These are phyloP conservation scores for Prunus mume DNA, from an alignment of 306 rosid species.

Conservation along the genomic window DNA sequence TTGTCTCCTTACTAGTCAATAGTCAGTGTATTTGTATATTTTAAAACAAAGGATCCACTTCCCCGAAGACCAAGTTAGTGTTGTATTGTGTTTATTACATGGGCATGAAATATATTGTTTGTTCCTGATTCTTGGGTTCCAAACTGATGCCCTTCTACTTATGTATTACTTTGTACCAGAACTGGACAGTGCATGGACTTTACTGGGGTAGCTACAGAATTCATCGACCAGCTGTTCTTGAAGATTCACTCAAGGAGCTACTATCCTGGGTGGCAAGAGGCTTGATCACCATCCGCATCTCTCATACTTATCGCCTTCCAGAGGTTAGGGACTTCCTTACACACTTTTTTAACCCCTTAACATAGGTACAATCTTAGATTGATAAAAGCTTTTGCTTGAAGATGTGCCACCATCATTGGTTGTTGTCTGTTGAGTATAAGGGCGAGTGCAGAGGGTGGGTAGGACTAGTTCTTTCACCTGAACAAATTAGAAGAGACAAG, in stretches of 20 bases:
- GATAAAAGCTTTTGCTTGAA: neutral
- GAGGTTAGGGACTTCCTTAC: constrained; percentile 58
- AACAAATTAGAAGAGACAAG: neutral
- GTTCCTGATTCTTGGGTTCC: neutral
- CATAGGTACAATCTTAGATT: neutral
- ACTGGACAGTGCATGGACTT: constrained; percentile 98
- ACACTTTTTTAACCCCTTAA: neutral
- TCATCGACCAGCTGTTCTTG: constrained; percentile 69
- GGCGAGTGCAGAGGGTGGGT: too few relatives aligned
- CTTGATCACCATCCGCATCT: constrained; percentile 67
- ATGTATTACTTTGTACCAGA: constrained; percentile 47
- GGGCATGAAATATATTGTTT: neutral
- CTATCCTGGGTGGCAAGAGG: constrained; percentile 77
- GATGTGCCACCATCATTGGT: neutral
- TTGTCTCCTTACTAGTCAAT: neutral
- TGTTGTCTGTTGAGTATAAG: neutral
- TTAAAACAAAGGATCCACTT: neutral
- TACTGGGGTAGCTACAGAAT: constrained; percentile 92
- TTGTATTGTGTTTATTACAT: neutral
- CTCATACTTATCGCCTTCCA: constrained; percentile 62
- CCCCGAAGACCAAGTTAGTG: neutral
- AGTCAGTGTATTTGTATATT: neutral
- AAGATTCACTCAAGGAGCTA: constrained; percentile 75
- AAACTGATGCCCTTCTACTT: constrained; percentile 12
- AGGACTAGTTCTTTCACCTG: too few relatives aligned